Conservation (phyloP, 73 alveolate species). For the Uronychia setigera region DNA sequence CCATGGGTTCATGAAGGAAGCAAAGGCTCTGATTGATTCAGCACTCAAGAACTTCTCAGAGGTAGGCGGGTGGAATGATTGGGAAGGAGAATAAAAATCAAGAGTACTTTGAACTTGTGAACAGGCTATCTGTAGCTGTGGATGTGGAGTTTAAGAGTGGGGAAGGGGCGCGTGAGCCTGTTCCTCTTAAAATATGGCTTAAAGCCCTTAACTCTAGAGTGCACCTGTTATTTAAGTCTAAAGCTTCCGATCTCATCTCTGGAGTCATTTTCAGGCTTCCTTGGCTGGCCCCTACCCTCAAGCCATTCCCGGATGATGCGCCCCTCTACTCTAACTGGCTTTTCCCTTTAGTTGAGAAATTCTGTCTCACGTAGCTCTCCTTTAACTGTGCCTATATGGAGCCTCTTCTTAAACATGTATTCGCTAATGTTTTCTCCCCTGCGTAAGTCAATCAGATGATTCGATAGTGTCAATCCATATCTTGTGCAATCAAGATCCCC, state of each 20-base stretch:
- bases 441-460: neutral
- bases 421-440: neutral
- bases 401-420: neutral
- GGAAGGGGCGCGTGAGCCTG: too few relatives aligned
- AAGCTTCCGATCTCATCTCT: neutral
- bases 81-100: too few relatives aligned
- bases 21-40: too few relatives aligned
- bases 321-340: neutral
- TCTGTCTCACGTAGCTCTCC: neutral
- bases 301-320: neutral
- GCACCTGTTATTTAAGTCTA: neutral
- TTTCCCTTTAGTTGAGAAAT: neutral
- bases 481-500: neutral
- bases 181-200: neutral
- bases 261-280: neutral
- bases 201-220: neutral
- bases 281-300: neutral
- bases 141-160: too few relatives aligned
- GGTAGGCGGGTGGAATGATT: too few relatives aligned
- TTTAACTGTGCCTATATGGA: conserved; percentile 2
- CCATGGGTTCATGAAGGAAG: too few relatives aligned
- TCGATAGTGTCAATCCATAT: neutral
- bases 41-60: too few relatives aligned
- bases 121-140: too few relatives aligned
- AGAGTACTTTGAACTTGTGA: too few relatives aligned